Evolutionary conservation across 257 asterid genomes (phyloP).

Genomic region (Solanum paucissectum): DNA sequence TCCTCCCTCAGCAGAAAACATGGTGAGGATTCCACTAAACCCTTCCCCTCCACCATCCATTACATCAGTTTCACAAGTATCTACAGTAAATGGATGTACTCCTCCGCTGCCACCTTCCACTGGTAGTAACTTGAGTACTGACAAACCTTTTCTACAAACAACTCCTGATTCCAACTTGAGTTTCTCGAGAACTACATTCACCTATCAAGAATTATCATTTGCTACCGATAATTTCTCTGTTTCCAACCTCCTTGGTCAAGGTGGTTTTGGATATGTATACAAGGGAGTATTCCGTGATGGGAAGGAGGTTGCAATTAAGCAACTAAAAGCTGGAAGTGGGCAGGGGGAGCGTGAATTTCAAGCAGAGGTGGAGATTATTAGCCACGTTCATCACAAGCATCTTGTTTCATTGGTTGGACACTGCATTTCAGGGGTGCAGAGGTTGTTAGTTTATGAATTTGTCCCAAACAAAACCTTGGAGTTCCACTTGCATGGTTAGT

Average conservation of each 20-base stretch:
- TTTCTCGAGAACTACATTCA: slow-evolving; percentile 39
- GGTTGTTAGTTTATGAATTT: slow-evolving; percentile 76
- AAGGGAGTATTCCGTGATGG: slow-evolving; percentile 71
- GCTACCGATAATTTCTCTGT: slow-evolving; percentile 55
- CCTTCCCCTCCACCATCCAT: slow-evolving; percentile 16
- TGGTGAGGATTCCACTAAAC: slow-evolving; percentile 13
- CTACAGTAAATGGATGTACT: slow-evolving; percentile 25
- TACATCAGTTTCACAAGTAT: slow-evolving; percentile 19
- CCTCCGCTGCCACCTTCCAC: slow-evolving; percentile 27
- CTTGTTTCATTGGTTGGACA: slow-evolving; percentile 67
- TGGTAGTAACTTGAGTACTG: slow-evolving; percentile 31
- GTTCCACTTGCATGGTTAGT: slow-evolving; percentile 83
- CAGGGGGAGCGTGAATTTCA: slow-evolving; percentile 98
- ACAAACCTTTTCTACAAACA: slow-evolving; percentile 16
- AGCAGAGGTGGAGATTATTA: slow-evolving; percentile 84
- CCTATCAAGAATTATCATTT: slow-evolving; percentile 60
- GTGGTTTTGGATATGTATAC: slow-evolving; percentile 89
- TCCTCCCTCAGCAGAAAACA: slow-evolving; percentile 18
- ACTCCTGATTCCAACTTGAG: slow-evolving; percentile 11
- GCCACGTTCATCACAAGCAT: slow-evolving; percentile 67
- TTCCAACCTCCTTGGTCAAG: slow-evolving; percentile 67
- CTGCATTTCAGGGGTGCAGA: slow-evolving; percentile 71
- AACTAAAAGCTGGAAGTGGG: slow-evolving; percentile 66
- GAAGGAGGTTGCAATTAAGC: slow-evolving; percentile 72
- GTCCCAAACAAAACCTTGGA: slow-evolving; percentile 69